phyloP scores from a whole-genome alignment of 305 asterid species.

The Fraxinus sp. region DNA sequence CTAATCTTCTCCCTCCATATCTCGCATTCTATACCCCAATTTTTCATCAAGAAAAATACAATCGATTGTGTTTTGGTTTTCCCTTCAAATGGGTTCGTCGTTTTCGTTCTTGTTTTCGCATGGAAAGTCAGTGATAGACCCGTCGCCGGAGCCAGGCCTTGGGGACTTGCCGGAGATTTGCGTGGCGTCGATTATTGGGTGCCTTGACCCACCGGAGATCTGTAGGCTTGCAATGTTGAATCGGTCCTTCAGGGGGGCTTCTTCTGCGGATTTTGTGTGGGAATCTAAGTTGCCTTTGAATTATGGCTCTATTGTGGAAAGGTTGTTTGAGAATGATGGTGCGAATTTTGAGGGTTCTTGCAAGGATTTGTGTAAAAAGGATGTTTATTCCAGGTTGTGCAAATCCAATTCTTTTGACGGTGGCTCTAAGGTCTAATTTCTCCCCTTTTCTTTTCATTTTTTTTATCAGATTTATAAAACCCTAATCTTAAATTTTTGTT shows the following conservation, averaged over 20 bases:
- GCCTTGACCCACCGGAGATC: constrained; percentile 88
- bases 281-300: constrained; percentile 70
- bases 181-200: constrained; percentile 62
- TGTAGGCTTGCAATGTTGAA: constrained; percentile 65
- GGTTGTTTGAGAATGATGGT: constrained; percentile 36
- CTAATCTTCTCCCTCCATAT: no score
- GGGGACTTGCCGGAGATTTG: constrained; percentile 89
- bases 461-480: neutral
- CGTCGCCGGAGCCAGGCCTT: constrained; percentile 39
- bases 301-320: constrained; percentile 55
- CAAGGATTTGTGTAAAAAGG: constrained; percentile 57
- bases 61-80: neutral
- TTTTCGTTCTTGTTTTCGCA: constrained; percentile 39
- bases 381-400: constrained; percentile 63
- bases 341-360: constrained; percentile 16
- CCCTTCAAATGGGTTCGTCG: constrained; percentile 51
- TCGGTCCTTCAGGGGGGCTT: constrained; percentile 66
- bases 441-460: neutral
- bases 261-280: constrained; percentile 87
- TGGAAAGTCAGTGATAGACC: constrained; percentile 6
- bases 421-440: constrained; percentile 57
- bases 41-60: neutral
- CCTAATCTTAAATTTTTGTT: neutral
- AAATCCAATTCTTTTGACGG: constrained; percentile 58
- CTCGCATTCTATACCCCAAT: neutral